Conservation (phyloP, 768 basidiomycete genomes). For the Pilatotrama ljubarskyi region DNA sequence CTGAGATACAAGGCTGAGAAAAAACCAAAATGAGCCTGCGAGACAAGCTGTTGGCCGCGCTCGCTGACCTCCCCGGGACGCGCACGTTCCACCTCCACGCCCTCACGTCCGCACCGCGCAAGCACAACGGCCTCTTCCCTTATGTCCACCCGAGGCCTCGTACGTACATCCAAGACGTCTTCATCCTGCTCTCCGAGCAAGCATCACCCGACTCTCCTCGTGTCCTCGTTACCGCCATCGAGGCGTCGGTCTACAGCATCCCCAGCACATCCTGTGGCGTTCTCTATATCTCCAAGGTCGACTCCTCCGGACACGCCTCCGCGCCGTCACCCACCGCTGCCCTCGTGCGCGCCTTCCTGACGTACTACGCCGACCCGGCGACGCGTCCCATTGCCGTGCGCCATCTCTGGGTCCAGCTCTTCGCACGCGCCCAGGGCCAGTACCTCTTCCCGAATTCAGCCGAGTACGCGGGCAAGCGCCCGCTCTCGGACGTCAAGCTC, state of each 20-base stretch:
- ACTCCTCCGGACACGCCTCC: slow-evolving; percentile 79
- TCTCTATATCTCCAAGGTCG: slow-evolving; percentile 92
- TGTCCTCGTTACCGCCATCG: slow-evolving; percentile 76
- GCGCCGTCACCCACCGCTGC: slow-evolving; percentile 66
- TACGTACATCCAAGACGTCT: slow-evolving; percentile 72
- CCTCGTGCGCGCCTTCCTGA: slow-evolving; percentile 67
- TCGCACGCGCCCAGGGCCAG: slow-evolving; percentile 87
- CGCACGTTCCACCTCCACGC: slow-evolving; percentile 77
- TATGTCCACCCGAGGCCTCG: slow-evolving; percentile 69
- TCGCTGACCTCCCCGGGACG: slow-evolving; percentile 59
- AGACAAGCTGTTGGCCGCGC: slow-evolving; percentile 58
- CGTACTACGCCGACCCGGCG: slow-evolving; percentile 60
- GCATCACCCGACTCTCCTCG: slow-evolving; percentile 46
- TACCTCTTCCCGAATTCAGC: slow-evolving; percentile 92
- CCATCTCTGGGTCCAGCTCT: slow-evolving; percentile 81
- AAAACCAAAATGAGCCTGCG: slow-evolving; percentile 47
- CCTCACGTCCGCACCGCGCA: slow-evolving; percentile 67
- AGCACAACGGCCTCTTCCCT: slow-evolving; percentile 69
- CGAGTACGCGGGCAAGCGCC: slow-evolving; percentile 66
- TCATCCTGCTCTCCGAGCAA: slow-evolving; percentile 74
- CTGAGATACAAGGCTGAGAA: background rate
- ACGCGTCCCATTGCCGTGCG: slow-evolving; percentile 59
- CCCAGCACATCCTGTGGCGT: slow-evolving; percentile 69
- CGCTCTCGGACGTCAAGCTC: slow-evolving; percentile 74
- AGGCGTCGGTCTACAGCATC: slow-evolving; percentile 73